Evolutionary conservation across 1,139 yeast species (phyloP).

Genomic region (Hansenula sp.): DNA sequence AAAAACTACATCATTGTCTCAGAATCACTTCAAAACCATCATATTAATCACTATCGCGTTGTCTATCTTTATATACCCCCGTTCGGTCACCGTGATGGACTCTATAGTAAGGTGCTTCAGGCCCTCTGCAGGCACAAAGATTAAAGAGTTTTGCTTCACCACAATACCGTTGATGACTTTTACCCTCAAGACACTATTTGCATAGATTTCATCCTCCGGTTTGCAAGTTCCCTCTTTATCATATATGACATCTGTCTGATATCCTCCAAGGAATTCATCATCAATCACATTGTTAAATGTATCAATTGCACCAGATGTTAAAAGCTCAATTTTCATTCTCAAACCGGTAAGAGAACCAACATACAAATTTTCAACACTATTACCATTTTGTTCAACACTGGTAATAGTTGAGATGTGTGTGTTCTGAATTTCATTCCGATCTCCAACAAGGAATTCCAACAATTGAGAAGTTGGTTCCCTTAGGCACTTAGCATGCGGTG

Average conservation of each 20-base stretch:
- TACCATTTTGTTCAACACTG: too few relatives aligned
- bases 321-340: slow-evolving; percentile 35
- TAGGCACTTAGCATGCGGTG: slow-evolving; percentile 9
- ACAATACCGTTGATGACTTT: slow-evolving; percentile 10
- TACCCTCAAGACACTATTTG: slow-evolving; percentile 8
- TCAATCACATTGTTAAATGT: slow-evolving; percentile 8
- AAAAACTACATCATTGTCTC: not conserved
- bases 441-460: slow-evolving; percentile 21
- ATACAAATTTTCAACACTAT: slow-evolving; percentile 30
- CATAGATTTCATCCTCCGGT: slow-evolving; percentile 4
- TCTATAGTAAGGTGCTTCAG: not conserved
- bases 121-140: slow-evolving; percentile 7
- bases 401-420: too few relatives aligned
- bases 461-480: slow-evolving; percentile 16
- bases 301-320: slow-evolving; percentile 33
- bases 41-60: slow-evolving; percentile 13
- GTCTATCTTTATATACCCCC: slow-evolving; percentile 11
- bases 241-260: slow-evolving; percentile 1
- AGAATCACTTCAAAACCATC: slow-evolving; percentile 4
- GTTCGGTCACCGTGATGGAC: slow-evolving; percentile 3
- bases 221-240: slow-evolving; percentile 9
- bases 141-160: slow-evolving; percentile 2
- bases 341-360: slow-evolving; percentile 32
- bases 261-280: not conserved
- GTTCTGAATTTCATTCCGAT: slow-evolving; percentile 7